Conservation (phyloP, 768 basidiomycete genomes). For the Boletus huronensis region DNA sequence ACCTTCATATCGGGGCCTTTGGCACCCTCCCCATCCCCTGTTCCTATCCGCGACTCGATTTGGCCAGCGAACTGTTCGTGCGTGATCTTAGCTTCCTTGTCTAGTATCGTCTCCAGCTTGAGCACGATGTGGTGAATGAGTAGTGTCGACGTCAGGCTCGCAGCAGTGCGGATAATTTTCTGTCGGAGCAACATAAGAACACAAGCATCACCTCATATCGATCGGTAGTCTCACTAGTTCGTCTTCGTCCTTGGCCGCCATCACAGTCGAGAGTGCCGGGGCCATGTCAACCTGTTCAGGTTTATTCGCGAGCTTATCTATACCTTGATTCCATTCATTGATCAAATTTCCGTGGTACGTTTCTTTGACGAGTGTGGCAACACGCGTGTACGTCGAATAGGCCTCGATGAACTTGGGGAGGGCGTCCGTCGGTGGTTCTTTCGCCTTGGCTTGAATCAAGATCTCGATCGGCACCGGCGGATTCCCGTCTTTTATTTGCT, state of each 20-base stretch:
- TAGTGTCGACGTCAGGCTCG: constrained; percentile 79
- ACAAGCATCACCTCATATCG: background rate
- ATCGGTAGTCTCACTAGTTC: constrained; percentile 65
- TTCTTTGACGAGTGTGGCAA: constrained; percentile 82
- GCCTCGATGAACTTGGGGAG: constrained; percentile 62
- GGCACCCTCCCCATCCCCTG: constrained; percentile 54
- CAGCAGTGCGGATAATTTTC: constrained; percentile 76
- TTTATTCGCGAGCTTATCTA: constrained; percentile 52
- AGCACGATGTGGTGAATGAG: constrained; percentile 82
- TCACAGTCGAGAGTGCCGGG: constrained; percentile 66
- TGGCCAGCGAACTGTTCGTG: constrained; percentile 84
- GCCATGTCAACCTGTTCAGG: constrained; percentile 81
- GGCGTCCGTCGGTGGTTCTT: constrained; percentile 73
- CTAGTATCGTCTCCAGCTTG: constrained; percentile 87
- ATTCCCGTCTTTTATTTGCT: constrained; percentile 64
- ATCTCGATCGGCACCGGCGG: constrained; percentile 69
- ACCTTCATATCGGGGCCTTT: constrained; percentile 91
- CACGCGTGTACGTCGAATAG: constrained; percentile 58
- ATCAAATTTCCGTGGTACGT: constrained; percentile 80
- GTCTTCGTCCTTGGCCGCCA: constrained; percentile 88
- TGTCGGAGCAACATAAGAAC: constrained; percentile 31
- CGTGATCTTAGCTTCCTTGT: constrained; percentile 85
- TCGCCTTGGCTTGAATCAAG: constrained; percentile 72
- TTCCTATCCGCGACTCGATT: constrained; percentile 86
- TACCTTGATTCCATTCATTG: constrained; percentile 75